Evolutionary conservation across 768 basidiomycete genomes (phyloP), one percentile per base, ranked within the genome.

Genomic region (Xerocomus potaroensis): DNA sequence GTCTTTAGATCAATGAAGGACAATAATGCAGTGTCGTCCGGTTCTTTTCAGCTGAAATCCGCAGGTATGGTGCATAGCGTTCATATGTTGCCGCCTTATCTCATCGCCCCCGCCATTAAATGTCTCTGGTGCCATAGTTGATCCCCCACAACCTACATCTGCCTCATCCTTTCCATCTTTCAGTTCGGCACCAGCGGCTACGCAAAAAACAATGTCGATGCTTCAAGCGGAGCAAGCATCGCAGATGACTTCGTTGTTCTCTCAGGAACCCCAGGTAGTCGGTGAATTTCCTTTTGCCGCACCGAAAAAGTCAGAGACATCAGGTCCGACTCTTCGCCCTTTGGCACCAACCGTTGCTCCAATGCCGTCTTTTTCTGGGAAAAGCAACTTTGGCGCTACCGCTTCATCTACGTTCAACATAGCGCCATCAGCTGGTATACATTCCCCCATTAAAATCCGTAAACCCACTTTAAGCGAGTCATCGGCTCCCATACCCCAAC

Each of bases 331-430:
- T 18, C 53, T 65, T 14, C 53, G 58, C n/a, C 56, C 54, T 30
- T 48, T 53, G 23, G 63, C 54, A 7, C 41, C 54, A 5, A 47
- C 8, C 0, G 65, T 61, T 32, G 42, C 41, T 22, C 61, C 49
- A 3, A 39, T 40, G 42, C 15, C 34, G 12, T 49, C 15, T 27
- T 26, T 15, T 21, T 2, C 32, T 24, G 19, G 39, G 36, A 0
- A 39, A 21, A 14, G 19, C 18, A 37, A 35, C 8, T 15, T 36
- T 24, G 33, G 26, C 14, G 18, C 40, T 4, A 11, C 40, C 16
- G 12, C 39, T 10, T 0, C 45, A 11, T 27, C 53, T 10, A 24
- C 23, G n/a, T 34, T 42, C 30, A 2, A 2, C 16, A 33, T n/a
- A 14, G 26, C 38, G 2, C 39, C 45, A 3, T 29, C 27, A 1